These are phyloP conservation scores for Sporothrix dimorphospora DNA, from an alignment of 2,329 filamentous ascomycete genomes.

Conservation along the genomic window DNA sequence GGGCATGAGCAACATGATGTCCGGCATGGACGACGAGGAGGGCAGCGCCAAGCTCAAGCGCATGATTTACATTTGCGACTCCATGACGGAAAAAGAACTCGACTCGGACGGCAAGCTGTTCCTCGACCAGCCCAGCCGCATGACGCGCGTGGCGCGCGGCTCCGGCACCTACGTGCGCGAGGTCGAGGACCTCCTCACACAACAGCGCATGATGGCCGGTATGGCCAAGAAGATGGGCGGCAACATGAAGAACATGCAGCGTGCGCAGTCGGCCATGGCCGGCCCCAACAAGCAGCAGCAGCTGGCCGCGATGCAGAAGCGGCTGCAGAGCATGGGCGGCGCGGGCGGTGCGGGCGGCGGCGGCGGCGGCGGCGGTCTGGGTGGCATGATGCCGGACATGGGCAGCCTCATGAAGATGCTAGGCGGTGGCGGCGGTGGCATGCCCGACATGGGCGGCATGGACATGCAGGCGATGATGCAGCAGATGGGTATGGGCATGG, in stretches of 20 bases:
- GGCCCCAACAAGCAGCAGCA: slow-evolving; percentile 91
- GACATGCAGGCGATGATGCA: slow-evolving; percentile 82
- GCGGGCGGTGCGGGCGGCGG: slow-evolving; percentile 63
- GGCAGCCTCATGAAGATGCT: slow-evolving; percentile 91
- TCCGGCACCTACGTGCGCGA: slow-evolving; percentile 89
- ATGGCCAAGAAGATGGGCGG: slow-evolving; percentile 99
- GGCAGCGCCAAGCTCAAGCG: slow-evolving; percentile 90
- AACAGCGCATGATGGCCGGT: slow-evolving; percentile 97
- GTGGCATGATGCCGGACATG: slow-evolving; percentile 72
- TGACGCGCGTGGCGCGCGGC: slow-evolving; percentile 88
- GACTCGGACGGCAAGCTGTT: slow-evolving; percentile 95
- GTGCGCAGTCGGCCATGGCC: slow-evolving; percentile 86
- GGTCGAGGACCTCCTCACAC: slow-evolving; percentile 94
- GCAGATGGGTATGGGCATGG: slow-evolving; percentile 65
- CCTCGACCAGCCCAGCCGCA: slow-evolving; percentile 85
- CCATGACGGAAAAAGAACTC: slow-evolving; percentile 94
- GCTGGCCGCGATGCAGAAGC: slow-evolving; percentile 95
- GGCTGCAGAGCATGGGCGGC: slow-evolving; percentile 89
- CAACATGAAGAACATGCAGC: slow-evolving; percentile 97
- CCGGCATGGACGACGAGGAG: slow-evolving; percentile 95
- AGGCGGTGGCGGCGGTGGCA: slow-evolving; percentile 67
- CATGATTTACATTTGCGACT: slow-evolving; percentile 99
- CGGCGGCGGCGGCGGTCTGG: slow-evolving; percentile 26
- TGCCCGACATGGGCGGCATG: slow-evolving; percentile 65
- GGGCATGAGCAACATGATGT: slow-evolving; percentile 89